Percentiles rank a stretch among this genome's conserved stretches.
phyloP scores from a whole-genome alignment of 2,329 filamentous ascomycete genomes.

The Zasmidium citrigriseum region DNA sequence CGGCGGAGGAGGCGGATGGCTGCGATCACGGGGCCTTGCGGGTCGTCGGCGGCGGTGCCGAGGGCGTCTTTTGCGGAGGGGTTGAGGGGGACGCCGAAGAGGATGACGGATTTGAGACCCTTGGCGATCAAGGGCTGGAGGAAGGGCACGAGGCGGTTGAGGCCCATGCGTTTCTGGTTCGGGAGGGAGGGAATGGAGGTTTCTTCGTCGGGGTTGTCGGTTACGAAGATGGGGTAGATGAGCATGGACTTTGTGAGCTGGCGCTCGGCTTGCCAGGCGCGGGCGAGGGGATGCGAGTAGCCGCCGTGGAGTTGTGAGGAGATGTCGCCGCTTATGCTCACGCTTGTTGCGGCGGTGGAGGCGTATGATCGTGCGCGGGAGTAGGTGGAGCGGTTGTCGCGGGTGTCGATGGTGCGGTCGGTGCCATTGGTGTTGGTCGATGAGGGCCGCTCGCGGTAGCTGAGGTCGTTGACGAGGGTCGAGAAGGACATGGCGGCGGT shows the following conservation, averaged over 20 bases:
- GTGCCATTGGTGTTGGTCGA: slow-evolving; percentile 47
- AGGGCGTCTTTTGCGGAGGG: slow-evolving; percentile 84
- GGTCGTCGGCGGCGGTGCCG: slow-evolving; percentile 90
- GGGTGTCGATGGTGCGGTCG: slow-evolving; percentile 41
- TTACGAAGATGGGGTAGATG: slow-evolving; percentile 95
- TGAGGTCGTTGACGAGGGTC: slow-evolving; percentile 54
- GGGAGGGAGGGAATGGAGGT: slow-evolving; percentile 86
- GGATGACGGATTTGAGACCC: slow-evolving; percentile 87
- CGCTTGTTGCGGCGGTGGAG: slow-evolving; percentile 54
- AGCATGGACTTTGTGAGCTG: slow-evolving; percentile 77
- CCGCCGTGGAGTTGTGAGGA: slow-evolving; percentile 54
- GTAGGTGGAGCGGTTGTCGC: slow-evolving; percentile 47
- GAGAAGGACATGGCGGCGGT: slow-evolving; percentile 53
- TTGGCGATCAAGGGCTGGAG: slow-evolving; percentile 85
- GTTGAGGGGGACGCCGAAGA: slow-evolving; percentile 89
- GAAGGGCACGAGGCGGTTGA: slow-evolving; percentile 83
- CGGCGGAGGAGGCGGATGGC: slow-evolving; percentile 81
- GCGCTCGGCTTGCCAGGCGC: slow-evolving; percentile 55
- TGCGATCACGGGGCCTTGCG: slow-evolving; percentile 85
- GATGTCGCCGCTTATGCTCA: slow-evolving; percentile 55
- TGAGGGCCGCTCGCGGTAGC: slow-evolving; percentile 47
- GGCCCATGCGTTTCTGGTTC: slow-evolving; percentile 81
- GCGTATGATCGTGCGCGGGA: slow-evolving; percentile 52
- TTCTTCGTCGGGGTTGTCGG: slow-evolving; percentile 91
- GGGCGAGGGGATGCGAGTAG: slow-evolving; percentile 53